Evolutionary conservation across 2,329 filamentous ascomycete genomes (phyloP), one percentile per base, ranked within the genome.

Genomic region (Penicillium sp.): DNA sequence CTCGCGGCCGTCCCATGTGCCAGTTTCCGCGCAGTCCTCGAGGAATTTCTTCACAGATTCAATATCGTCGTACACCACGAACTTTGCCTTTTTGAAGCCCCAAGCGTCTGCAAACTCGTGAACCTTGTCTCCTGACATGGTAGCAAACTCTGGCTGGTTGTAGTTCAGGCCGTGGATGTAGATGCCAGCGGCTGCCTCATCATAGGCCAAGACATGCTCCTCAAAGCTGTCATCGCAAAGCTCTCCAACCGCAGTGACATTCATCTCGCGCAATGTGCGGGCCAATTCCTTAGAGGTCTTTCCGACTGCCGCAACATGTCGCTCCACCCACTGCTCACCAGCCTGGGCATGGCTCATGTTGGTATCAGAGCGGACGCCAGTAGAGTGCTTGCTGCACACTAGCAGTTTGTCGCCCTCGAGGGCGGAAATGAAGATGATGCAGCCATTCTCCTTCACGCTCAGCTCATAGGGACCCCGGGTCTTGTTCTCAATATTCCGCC

Each of bases 341-440:
- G 88, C 92, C 61, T 85, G 84, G 3, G 95, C 92, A 81, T 99
- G 95, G 78, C 92, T 97, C 60, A 91, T 68, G 33, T 88, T 84
- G 5, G 83, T 79, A 73, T 96, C 92, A 24, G 78, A 79, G n/a
- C 94, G 86, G 26, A 87, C 82, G 7, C 95, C 95, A 0, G 93
- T 98, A 0, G 95, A 98, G 77, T 99, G 95, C 75, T 99, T 99
- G 84, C 94, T 98, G 85, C 94, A 98, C n/a, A 99, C 93, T 8
- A 99, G 83, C 10, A 99, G 82, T 1, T 91, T 92, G 38, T 88
- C 93, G 71, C 97, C 93, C 72, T 96, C 91, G 24, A 99, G 83
- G 15, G 93, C 95, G 17, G 93, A 90, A 49, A 99, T 88, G 81
- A 99, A 99, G 69, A 99, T 97, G 78, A 99, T 99, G 78, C 95